These are phyloP conservation scores for Alnus glutinosa DNA, from an alignment of 306 rosid species.

Conservation along the genomic window DNA sequence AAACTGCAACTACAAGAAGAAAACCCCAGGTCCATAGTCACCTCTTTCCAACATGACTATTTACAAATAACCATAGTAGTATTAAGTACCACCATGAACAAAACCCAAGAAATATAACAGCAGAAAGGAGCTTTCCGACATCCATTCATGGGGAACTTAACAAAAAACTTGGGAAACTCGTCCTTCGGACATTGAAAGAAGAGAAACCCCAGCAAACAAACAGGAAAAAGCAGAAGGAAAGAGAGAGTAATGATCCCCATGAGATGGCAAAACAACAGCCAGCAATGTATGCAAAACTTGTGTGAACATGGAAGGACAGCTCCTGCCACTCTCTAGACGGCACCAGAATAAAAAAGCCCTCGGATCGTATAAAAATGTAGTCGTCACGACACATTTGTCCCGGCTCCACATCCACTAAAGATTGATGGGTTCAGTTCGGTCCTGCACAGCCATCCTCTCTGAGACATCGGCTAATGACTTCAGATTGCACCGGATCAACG, in stretches of 20 bases:
- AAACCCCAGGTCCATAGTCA: slow-evolving; percentile 33
- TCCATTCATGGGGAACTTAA: slow-evolving; percentile 35
- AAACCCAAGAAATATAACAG: slow-evolving; percentile 47
- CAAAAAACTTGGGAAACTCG: slow-evolving; percentile 36
- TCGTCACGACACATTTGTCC: slow-evolving; percentile 35
- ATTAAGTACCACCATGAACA: slow-evolving; percentile 51
- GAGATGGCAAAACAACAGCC: slow-evolving; percentile 45
- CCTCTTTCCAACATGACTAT: slow-evolving; percentile 46
- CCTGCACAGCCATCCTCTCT: slow-evolving; percentile 95
- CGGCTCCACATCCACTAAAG: slow-evolving; percentile 39
- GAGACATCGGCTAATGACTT: slow-evolving; percentile 97
- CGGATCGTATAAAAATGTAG: slow-evolving; percentile 36
- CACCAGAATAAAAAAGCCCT: slow-evolving; percentile 51
- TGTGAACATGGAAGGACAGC: slow-evolving; percentile 53
- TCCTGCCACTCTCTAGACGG: slow-evolving; percentile 66
- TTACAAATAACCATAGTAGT: slow-evolving; percentile 56
- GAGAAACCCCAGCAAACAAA: slow-evolving; percentile 38
- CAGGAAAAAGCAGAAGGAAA: slow-evolving; percentile 28
- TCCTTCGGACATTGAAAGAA: slow-evolving; percentile 35
- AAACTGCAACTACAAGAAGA: slow-evolving; percentile 35
- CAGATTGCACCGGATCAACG: slow-evolving; percentile 89
- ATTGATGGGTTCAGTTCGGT: slow-evolving; percentile 62
- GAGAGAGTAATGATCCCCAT: slow-evolving; percentile 49
- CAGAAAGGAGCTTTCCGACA: slow-evolving; percentile 37
- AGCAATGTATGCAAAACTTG: slow-evolving; percentile 62